Evolutionary conservation across 192 early-diverging fungal species (phyloP), one percentile per base, ranked within the genome.

Genomic region (Chytriomyces sp.): DNA sequence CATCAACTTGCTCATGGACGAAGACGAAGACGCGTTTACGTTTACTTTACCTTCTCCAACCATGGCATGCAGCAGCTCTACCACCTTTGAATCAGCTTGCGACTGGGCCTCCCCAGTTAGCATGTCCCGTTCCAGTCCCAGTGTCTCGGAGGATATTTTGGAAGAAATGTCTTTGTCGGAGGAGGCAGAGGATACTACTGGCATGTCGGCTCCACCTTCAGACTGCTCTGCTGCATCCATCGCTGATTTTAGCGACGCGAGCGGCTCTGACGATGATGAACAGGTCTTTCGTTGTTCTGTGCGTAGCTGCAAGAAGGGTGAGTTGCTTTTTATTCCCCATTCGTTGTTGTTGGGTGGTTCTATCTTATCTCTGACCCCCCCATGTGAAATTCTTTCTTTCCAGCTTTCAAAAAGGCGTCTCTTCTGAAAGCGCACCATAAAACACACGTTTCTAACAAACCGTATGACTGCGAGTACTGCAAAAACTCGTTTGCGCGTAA

Each of bases 361-460:
- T 35, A 35, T 35, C 35, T 35, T 35, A 35, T 35, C 35, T 35
- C 35, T 3, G n/a, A n/a, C n/a, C 4, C 35, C 28, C 28, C 28
- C 53, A 57, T 57, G 20, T 57, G 20, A 20, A 13, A 13, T n/a
- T 57, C 16, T 75, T 28, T 18, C n/a, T n/a, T n/a, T n/a, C n/a
- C 63, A 75, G 73, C 16, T 23, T 75, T 75, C 45, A 11, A 18
- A 45, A 75, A 75, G 53, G 50, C 64, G 23, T 48, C 44, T 6
- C 63, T 75, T 10, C 46, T 75, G 5, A 45, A 66, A 50, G 10
- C 62, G 46, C 73, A 75, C 73, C 9, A 46, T 2, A 75, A 75
- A 23, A 63, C 60, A 10, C 73, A 75, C 44, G 26, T 18, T 4
- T 7, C 23, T 1, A n/a, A 65, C 9, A 18, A 43, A 18, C 73